These are phyloP conservation scores for Penstemon barbatus DNA, from an alignment of 257 asterid genomes.

Conservation along the genomic window DNA sequence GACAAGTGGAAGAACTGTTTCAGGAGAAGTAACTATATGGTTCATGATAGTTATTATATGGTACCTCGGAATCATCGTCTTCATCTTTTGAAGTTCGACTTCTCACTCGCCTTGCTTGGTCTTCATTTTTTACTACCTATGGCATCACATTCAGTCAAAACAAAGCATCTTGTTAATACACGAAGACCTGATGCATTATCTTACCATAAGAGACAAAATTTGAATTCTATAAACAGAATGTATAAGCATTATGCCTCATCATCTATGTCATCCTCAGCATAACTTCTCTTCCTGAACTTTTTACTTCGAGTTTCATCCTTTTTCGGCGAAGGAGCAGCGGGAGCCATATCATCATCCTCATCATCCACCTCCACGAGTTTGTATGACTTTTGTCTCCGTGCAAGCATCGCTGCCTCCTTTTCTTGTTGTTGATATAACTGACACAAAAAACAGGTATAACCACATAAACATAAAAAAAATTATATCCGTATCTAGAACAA, in stretches of 20 bases:
- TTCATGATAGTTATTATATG: background rate
- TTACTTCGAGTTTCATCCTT: conserved; percentile 56
- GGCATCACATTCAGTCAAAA: conserved; percentile 37
- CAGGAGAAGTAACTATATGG: background rate
- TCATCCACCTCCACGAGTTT: conserved; percentile 76
- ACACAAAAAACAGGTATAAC: conserved; percentile 20
- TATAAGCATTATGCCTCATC: conserved; percentile 59
- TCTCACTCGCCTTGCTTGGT: conserved; percentile 58
- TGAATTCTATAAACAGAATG: conserved; percentile 33
- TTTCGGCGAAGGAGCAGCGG: conserved; percentile 41
- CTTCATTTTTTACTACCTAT: conserved; percentile 45
- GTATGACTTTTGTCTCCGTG: conserved; percentile 66
- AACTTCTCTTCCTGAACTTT: conserved; percentile 81
- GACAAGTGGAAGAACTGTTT: conserved; percentile 9
- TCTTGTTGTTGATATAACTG: conserved; percentile 73
- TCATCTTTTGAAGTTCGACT: conserved; percentile 55
- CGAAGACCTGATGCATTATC: conserved; percentile 26
- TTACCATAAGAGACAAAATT: conserved; percentile 32
- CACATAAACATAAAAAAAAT: background rate
- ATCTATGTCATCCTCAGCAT: conserved; percentile 61
- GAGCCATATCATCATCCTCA: conserved; percentile 49
- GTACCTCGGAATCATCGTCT: conserved; percentile 81
- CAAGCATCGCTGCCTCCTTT: conserved; percentile 70
- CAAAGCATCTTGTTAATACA: conserved; percentile 29
- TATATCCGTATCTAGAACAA: conserved; percentile 13